A percentile compares a stretch with the other conserved stretches of the same genome.
Conservation (phyloP, 345 rosid species). For the Murraya koenigii region DNA sequence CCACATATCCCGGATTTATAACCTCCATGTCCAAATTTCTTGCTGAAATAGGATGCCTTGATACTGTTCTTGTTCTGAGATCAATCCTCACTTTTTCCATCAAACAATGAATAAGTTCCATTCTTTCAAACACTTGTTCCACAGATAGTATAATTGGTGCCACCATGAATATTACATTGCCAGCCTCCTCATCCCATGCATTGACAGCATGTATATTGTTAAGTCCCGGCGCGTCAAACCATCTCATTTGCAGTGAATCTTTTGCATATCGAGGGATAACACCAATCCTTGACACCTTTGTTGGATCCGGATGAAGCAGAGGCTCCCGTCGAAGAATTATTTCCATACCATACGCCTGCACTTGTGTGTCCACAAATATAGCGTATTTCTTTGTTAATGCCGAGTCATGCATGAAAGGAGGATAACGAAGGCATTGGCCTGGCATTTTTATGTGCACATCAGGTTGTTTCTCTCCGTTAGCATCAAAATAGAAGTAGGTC, state of each 20-base stretch:
- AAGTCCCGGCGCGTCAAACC: slow-evolving; percentile 59
- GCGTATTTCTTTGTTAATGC: slow-evolving; percentile 53
- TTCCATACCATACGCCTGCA: slow-evolving; percentile 50
- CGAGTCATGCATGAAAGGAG: slow-evolving; percentile 58
- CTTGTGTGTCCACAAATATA: slow-evolving; percentile 51
- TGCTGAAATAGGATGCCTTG: slow-evolving; percentile 42
- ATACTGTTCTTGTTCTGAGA: slow-evolving; percentile 39
- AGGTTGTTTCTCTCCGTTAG: slow-evolving; percentile 42
- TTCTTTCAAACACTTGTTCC: slow-evolving; percentile 49
- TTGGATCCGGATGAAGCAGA: slow-evolving; percentile 35
- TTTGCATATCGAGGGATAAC: slow-evolving; percentile 44
- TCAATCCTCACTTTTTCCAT: slow-evolving; percentile 48
- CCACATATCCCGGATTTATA: slow-evolving; percentile 34
- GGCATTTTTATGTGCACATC: slow-evolving; percentile 58
- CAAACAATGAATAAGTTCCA: slow-evolving; percentile 47
- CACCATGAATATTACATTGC: slow-evolving; percentile 33
- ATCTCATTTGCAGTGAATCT: slow-evolving; percentile 38
- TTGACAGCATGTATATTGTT: slow-evolving; percentile 46
- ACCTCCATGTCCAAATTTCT: slow-evolving; percentile 55
- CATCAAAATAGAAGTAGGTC: slow-evolving; percentile 45
- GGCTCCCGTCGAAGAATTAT: slow-evolving; percentile 46
- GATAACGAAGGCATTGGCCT: slow-evolving; percentile 11
- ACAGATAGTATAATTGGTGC: slow-evolving; percentile 54
- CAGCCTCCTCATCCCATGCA: slow-evolving; percentile 62
- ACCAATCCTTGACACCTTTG: slow-evolving; percentile 47